A percentile compares a stretch with the other conserved stretches of the same genome.
These are phyloP conservation scores for Capniomyces stellatus DNA, from an alignment of 371 early-diverging fungal genomes.

Conservation along the genomic window DNA sequence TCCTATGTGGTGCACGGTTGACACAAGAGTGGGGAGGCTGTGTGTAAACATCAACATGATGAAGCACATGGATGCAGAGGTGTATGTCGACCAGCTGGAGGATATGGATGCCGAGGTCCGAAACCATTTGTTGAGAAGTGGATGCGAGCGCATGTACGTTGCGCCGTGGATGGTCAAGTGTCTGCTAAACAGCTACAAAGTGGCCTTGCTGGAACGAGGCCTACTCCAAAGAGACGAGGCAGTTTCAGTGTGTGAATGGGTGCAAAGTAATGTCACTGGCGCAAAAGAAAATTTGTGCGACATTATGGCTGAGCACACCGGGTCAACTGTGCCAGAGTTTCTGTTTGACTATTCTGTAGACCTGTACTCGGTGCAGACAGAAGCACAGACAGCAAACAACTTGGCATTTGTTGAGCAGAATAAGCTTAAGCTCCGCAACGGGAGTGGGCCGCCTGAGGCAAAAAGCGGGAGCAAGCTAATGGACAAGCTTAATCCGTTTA, in stretches of 20 bases:
- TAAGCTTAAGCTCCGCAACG: neutral
- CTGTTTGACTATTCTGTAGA: neutral
- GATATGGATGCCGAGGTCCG: conserved; percentile 6
- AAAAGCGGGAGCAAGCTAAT: neutral
- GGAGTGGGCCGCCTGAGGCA: neutral
- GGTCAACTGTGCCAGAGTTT: neutral
- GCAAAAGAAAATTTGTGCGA: neutral
- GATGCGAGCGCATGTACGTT: conserved; percentile 23
- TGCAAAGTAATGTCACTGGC: neutral
- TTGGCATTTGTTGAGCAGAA: neutral
- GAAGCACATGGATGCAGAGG: conserved; percentile 28
- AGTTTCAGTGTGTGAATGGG: neutral
- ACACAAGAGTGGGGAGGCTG: conserved; percentile 70
- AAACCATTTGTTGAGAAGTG: conserved; percentile 18
- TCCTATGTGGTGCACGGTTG: conserved; percentile 79
- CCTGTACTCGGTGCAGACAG: neutral
- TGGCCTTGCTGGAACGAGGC: neutral
- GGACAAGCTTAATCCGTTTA: neutral
- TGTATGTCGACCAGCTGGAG: conserved; percentile 24
- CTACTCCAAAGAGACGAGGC: neutral
- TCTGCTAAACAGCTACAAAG: conserved; percentile 15
- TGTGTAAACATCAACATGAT: conserved; percentile 44
- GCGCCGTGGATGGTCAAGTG: conserved; percentile 27
- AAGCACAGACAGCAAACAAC: neutral
- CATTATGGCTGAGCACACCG: neutral